Evolutionary conservation across 176 grass and related monocot species (phyloP), one percentile per base, ranked within the genome.

Genomic region (Poa annua): DNA sequence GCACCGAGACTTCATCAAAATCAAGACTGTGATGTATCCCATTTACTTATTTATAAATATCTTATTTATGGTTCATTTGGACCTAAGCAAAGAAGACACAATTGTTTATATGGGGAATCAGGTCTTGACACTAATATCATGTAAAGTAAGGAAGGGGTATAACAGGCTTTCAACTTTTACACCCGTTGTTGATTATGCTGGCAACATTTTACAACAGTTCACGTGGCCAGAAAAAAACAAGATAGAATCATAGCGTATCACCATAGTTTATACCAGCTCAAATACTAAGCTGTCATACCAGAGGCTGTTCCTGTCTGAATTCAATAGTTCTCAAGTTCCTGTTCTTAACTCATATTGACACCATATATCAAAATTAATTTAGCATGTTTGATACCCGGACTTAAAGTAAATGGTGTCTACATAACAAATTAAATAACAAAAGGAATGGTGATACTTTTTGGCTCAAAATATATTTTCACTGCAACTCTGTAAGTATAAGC

Each of bases 241-340:
- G 16, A 54, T 49, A 7, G 55, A 25, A 67, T 66, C 53, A 44
- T 9, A 74, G 15, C 54, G 5, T 71, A 71, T 21, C 8, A 9
- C 41, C 68, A 71, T 71, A 26, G 7, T 75, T 33, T 17, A 87
- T 56, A 81, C 32, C 45, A 81, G 19, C 19, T 52, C 38, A 85
- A 48, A 60, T 71, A 24, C 50, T 73, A 20, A 34, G 29, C 25
- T 70, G 25, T 59, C 21, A 77, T 34, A 75, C 12, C 16, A 35
- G 22, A 74, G 14, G 57, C 7, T 25, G 48, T 45, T 22, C 11
- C 65, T 66, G 11, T 11, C 26, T 59, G 38, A 74, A 80, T 2
- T 80, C 33, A 9, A 32, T 26, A 14, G 48, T 2, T 19, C 57
- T 70, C 4, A 5, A 22, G 10, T 24, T 25, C 12, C 21, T 63